Evolutionary conservation across 1,139 yeast species (phyloP).

Genomic region (Suhomyces kunorum): DNA sequence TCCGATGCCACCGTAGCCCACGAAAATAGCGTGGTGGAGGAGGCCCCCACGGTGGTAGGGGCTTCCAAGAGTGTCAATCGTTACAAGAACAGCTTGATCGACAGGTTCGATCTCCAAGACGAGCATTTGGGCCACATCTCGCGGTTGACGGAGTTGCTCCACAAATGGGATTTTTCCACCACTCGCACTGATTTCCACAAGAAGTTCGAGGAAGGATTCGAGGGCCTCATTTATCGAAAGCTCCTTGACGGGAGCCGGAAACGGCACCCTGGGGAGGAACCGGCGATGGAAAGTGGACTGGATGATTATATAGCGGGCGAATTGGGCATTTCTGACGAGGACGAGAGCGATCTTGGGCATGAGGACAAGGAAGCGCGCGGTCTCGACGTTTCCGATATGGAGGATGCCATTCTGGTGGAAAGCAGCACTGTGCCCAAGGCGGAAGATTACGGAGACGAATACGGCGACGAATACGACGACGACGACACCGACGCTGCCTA

Average conservation of each 20-base stretch:
- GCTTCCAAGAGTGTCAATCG: neutral
- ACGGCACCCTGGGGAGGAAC: slow-evolving; percentile 4
- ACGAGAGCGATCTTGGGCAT: slow-evolving; percentile 31
- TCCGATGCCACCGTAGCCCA: neutral
- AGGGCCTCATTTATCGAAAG: slow-evolving; percentile 21
- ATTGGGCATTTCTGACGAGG: slow-evolving; percentile 15
- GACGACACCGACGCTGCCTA: slow-evolving; percentile 6
- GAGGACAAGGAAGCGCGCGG: slow-evolving; percentile 17
- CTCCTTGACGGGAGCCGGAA: slow-evolving; percentile 15
- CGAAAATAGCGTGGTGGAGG: neutral
- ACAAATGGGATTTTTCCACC: slow-evolving; percentile 13
- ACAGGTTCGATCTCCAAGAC: slow-evolving; percentile 15
- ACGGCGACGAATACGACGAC: slow-evolving; percentile 11
- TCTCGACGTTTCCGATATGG: slow-evolving; percentile 21
- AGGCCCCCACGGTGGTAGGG: neutral
- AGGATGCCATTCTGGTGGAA: slow-evolving; percentile 21
- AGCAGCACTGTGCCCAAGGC: slow-evolving; percentile 17
- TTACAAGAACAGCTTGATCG: slow-evolving; percentile 13
- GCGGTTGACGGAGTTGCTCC: slow-evolving; percentile 15
- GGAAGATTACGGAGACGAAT: slow-evolving; percentile 17
- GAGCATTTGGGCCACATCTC: slow-evolving; percentile 16
- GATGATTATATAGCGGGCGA: slow-evolving; percentile 13
- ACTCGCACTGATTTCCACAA: slow-evolving; percentile 11
- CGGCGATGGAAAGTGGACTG: slow-evolving; percentile 6
- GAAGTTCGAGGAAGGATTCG: slow-evolving; percentile 23